Evolutionary conservation across 441 rosid species (phyloP).

Genomic region (Aquilaria agallochum): DNA sequence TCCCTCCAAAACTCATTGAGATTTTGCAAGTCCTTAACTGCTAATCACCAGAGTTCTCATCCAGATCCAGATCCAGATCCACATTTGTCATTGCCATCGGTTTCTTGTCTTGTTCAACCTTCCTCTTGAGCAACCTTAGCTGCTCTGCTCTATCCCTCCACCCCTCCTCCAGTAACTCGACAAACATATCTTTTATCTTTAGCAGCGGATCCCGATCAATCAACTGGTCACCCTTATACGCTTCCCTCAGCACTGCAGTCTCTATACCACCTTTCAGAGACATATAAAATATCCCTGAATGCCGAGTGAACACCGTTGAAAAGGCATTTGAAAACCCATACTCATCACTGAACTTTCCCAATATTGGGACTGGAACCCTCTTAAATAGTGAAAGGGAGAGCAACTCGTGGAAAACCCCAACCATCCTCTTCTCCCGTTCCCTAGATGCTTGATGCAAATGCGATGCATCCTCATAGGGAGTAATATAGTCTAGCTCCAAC

Average conservation of each 20-base stretch:
- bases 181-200: slow-evolving; percentile 65
- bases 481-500: slow-evolving; percentile 77
- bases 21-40: slow-evolving; percentile 10
- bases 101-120: slow-evolving; percentile 39
- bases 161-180: slow-evolving; percentile 54
- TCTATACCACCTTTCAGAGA: slow-evolving; percentile 80
- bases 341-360: slow-evolving; percentile 77
- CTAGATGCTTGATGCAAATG: slow-evolving; percentile 60
- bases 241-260: slow-evolving; percentile 79
- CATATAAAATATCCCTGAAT: slow-evolving; percentile 85
- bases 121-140: slow-evolving; percentile 33
- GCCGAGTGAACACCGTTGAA: slow-evolving; percentile 75
- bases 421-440: slow-evolving; percentile 90
- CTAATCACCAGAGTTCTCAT: slow-evolving; percentile 24
- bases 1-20: not conserved
- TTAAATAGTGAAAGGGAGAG: slow-evolving; percentile 67
- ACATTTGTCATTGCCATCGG: slow-evolving; percentile 24
- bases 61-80: slow-evolving; percentile 12
- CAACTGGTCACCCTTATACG: slow-evolving; percentile 53
- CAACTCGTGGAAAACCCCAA: slow-evolving; percentile 78
- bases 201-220: slow-evolving; percentile 67
- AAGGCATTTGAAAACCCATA: slow-evolving; percentile 77
- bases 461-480: slow-evolving; percentile 67
- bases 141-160: slow-evolving; percentile 54
- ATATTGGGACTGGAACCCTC: slow-evolving; percentile 74